These are phyloP conservation scores for Cryphonectria japonica DNA, from an alignment of 2,329 filamentous ascomycete species.

Conservation along the genomic window DNA sequence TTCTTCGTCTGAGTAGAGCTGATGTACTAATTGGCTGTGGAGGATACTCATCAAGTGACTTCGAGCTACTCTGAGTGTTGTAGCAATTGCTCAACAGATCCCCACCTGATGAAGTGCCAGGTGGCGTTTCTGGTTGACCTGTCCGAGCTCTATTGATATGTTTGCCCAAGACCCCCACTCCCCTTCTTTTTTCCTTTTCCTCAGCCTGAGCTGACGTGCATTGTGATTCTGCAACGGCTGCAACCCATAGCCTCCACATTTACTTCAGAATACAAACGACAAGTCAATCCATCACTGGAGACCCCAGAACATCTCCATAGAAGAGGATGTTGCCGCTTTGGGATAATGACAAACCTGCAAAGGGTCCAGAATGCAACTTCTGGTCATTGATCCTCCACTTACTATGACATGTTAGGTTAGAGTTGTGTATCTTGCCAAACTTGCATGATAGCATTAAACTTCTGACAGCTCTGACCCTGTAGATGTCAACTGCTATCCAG, in stretches of 20 bases:
- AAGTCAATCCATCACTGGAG: not conserved
- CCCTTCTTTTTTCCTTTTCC: not conserved
- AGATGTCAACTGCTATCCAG: not conserved
- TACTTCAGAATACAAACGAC: not conserved
- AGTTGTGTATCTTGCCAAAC: not conserved
- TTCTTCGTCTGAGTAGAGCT: no score
- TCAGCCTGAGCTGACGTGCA: not conserved
- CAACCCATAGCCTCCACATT: not conserved
- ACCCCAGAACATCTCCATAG: not conserved
- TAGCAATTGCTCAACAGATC: not conserved
- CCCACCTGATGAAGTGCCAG: not conserved
- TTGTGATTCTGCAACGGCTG: not conserved
- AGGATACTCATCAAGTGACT: no score
- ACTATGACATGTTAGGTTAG: not conserved
- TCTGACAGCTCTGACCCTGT: not conserved
- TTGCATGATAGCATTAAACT: not conserved
- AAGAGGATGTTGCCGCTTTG: not conserved
- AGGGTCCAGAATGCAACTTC: not conserved
- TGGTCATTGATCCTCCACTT: not conserved
- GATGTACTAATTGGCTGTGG: no score
- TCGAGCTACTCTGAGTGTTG: not conserved
- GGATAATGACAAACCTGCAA: not conserved
- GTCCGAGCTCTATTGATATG: not conserved
- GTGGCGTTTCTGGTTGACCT: not conserved
- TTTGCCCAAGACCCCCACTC: no score